Base-by-base conservation (phyloP, 768 basidiomycete genomes). In the Neoboletus brunneissimus region DNA sequence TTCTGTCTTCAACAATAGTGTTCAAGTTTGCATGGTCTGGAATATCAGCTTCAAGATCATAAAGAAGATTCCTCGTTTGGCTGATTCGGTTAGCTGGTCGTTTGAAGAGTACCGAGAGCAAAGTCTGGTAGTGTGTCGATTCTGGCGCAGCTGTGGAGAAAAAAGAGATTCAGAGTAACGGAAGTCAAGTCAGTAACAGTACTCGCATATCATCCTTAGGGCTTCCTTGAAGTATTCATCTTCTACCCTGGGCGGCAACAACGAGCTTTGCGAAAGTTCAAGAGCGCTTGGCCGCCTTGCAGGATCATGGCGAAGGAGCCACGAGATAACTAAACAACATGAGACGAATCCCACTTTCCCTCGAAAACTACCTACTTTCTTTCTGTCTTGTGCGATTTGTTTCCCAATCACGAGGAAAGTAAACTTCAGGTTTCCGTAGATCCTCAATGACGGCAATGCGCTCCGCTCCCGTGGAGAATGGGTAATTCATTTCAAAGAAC, bases 401-500 rank as follows among this genome's bases (percentile, higher is more conserved):
- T 53, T 86, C 82, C 93, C 94, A 98, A 6, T 75, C 77, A 2
- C 71, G 55, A n/a, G 94, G 94, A 64, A 97, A 94, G 50, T 81
- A 77, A 25, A 95, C 83, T 16, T 79, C 74, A 0, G 86, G 86
- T 63, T 83, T 86, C 25, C 95, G 76, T 29, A 97, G 67, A 48
- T 87, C 84, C 62, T 90, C 89, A 0, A 98, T 79, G 22, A 94
- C 92, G 1, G 81, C 84, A 38, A 90, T 89, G 22, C 94, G 85
- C 66, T 98, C 94, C 20, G 89, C 80, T 2, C 83, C 86, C 0
- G 94, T 97, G 12, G 81, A 75, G 73, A 97, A 93, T 18, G 76
- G 65, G 72, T 87, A 91, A 70, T 92, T 94, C 94, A 97, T 96
- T 75, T 98, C 95, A 65, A 98, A 97, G 73, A 97, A 97, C 15